Conservation (phyloP, 192 early-diverging fungal species). For the Backusella tarrabulga region DNA sequence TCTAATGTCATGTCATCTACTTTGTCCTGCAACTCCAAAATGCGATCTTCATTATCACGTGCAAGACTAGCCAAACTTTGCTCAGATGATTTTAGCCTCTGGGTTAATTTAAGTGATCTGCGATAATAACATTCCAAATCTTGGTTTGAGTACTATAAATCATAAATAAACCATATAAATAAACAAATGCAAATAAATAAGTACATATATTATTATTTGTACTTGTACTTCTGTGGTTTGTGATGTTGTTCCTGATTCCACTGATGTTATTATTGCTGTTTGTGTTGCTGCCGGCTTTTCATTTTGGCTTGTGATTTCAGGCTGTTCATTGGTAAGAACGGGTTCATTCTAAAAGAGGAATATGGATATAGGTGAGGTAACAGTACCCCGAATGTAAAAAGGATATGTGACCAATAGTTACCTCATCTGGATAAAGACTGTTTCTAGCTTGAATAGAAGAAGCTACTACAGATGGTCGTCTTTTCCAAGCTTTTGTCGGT, state of each 20-base stretch:
- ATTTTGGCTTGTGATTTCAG: slow-evolving; percentile 6
- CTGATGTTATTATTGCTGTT: neutral
- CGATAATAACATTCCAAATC: slow-evolving; percentile 33
- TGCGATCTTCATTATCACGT: slow-evolving; percentile 44
- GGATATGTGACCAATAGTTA: neutral
- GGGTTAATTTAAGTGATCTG: slow-evolving; percentile 34
- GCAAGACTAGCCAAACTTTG: slow-evolving; percentile 37
- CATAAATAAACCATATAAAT: neutral
- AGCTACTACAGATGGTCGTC: neutral
- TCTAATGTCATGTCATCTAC: slow-evolving; percentile 42
- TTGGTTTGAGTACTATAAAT: slow-evolving; percentile 6
- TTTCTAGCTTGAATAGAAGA: slow-evolving; percentile 1
- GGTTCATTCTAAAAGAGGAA: neutral
- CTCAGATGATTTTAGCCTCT: slow-evolving; percentile 40
- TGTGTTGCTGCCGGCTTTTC: neutral
- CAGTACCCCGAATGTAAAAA: neutral
- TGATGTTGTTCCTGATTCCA: neutral
- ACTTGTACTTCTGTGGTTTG: neutral
- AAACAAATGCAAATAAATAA: neutral
- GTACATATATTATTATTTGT: neutral
- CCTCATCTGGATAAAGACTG: neutral
- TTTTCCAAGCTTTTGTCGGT: slow-evolving; percentile 5
- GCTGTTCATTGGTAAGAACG: slow-evolving; percentile 2
- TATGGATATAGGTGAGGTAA: neutral
- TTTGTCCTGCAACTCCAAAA: slow-evolving; percentile 34